A percentile compares a stretch with the other conserved stretches of the same genome.
These are phyloP conservation scores for Leishmania tarentolae DNA, from an alignment of 208 protist species.

Conservation along the genomic window DNA sequence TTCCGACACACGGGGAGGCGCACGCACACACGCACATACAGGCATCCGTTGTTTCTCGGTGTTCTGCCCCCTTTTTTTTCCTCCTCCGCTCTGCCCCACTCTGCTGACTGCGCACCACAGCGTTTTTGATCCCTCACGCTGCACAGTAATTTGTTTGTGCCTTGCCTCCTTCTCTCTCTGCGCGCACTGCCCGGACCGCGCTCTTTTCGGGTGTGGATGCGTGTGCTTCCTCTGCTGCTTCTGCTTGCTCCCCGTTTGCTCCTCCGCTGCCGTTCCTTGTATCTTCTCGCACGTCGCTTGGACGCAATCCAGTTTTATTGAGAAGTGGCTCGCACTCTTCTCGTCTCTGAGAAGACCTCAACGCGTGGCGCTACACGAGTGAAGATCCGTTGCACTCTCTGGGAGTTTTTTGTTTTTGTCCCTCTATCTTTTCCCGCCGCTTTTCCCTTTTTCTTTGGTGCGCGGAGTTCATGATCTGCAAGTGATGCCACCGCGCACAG, in stretches of 20 bases:
- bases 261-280: not conserved
- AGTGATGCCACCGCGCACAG: constrained; percentile 31
- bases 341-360: not conserved
- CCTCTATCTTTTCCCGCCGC: not conserved
- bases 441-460: not conserved
- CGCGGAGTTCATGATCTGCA: constrained; percentile 7
- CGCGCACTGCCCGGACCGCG: not conserved
- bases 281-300: not conserved
- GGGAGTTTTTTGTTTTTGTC: not conserved
- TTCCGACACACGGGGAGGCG: not conserved
- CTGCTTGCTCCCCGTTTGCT: not conserved
- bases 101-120: not conserved
- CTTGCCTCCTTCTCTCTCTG: not conserved
- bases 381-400: not conserved
- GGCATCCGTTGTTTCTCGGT: not conserved
- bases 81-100: not conserved
- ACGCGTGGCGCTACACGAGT: not conserved
- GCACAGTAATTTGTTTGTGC: not conserved
- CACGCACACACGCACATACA: not conserved
- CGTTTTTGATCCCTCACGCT: not conserved
- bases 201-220: not conserved
- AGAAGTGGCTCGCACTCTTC: not conserved
- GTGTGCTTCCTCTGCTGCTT: constrained; percentile 5
- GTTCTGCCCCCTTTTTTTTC: not conserved
- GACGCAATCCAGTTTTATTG: not conserved